Base-by-base conservation (phyloP, 1,284 basidiomycete genomes). In the Rhodotorula mucilaginosa region DNA sequence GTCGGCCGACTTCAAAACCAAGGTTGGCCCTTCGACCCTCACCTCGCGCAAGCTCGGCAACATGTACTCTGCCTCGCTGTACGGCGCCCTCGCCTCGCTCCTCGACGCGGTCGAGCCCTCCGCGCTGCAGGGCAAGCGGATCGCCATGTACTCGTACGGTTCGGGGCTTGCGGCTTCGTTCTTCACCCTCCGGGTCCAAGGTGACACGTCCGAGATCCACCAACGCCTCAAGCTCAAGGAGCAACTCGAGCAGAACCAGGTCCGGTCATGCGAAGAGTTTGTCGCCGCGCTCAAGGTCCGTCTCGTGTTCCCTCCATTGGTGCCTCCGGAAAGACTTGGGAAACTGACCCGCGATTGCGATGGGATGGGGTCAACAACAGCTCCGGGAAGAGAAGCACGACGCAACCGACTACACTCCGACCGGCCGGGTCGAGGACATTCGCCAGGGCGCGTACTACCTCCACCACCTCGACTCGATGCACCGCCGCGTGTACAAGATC, bases 1-100 rank as follows among this genome's bases (percentile, higher is more conserved):
- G 68, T 91, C 91, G 80, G 82, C 84, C 31, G 85, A 87, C 61
- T 95, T 92, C 83, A 86, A 86, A 73, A 82, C 85, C 74, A 88
- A 88, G 79, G 89, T 92, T 39, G 87, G 87, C 73, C 90, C 91
- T 10, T 86, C 78, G 46, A 92, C 93, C 86, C 87, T 88, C 74
- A 90, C 89, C 83, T 92, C 92, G 65, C 87, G 88, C 81, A 88
- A 92, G 66, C 88, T 94, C 79, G 96, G 96, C 23, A 98, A 99
- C 88, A 97, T 96, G 91, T 98, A 99, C 87, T 95, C 96, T 31
- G 96, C 90, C n/a, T 95, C 93, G 58, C 85, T 99, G 44, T 98
- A 96, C 81, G 93, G 93, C 68, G 94, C 92, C 76, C 87, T 99
- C 71, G 91, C 93, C 49, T 92, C 89, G 21, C 84, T 96, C 49